These are phyloP conservation scores for Ogataea saltuana DNA, from an alignment of 805 yeast species.

Conservation along the genomic window DNA sequence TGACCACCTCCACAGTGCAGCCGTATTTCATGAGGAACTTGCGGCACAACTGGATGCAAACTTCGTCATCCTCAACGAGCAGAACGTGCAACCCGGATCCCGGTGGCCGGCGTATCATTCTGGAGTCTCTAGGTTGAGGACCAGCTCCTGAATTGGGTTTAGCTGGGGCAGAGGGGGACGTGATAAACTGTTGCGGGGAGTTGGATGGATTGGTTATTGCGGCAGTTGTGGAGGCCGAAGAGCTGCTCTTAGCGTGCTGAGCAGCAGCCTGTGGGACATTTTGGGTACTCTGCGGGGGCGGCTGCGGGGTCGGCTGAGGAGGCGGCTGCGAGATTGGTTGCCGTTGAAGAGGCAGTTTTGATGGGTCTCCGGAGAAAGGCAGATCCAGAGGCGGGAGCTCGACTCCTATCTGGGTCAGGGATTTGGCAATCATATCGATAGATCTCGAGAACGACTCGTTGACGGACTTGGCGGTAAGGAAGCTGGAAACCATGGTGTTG, in stretches of 20 bases:
- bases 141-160: slow-evolving; percentile 19
- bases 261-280: slow-evolving; percentile 6
- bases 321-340: too few relatives aligned
- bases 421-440: slow-evolving; percentile 49
- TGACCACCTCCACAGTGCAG: slow-evolving; percentile 87
- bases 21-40: slow-evolving; percentile 86
- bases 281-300: slow-evolving; percentile 1
- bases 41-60: slow-evolving; percentile 79
- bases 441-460: slow-evolving; percentile 59
- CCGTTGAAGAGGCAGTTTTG: slow-evolving; percentile 12
- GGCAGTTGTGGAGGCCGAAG: slow-evolving; percentile 8
- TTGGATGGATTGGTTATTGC: slow-evolving; percentile 7
- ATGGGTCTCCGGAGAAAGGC: slow-evolving; percentile 38
- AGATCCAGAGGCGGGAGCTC: slow-evolving; percentile 65
- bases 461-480: slow-evolving; percentile 54
- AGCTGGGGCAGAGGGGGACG: slow-evolving; percentile 16
- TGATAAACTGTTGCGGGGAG: slow-evolving; percentile 14
- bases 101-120: slow-evolving; percentile 31
- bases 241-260: slow-evolving; percentile 7
- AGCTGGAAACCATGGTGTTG: slow-evolving; percentile 61
- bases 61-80: slow-evolving; percentile 78
- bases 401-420: slow-evolving; percentile 59
- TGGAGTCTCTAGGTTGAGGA: slow-evolving; percentile 13
- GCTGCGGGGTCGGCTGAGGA: slow-evolving; percentile 2
- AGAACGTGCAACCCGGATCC: slow-evolving; percentile 60